Percentiles rank a stretch among this genome's conserved stretches.
phyloP scores from a whole-genome alignment of 208 protist species.

The Acanthamoeba healyi region DNA sequence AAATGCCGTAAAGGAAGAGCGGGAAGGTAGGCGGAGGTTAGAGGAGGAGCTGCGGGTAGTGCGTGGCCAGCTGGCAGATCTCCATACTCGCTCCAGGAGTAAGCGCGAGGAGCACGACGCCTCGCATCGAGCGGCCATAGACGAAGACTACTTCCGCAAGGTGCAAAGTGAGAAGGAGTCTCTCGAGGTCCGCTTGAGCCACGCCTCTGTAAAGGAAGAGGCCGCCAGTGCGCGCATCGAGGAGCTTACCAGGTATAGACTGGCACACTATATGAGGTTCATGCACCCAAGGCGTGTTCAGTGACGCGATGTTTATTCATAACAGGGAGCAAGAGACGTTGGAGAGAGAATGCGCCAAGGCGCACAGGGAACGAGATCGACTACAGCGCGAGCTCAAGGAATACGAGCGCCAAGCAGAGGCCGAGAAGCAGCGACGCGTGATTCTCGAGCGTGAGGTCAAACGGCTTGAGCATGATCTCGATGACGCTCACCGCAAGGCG shows the following conservation, averaged over 20 bases:
- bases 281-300: too few species aligned
- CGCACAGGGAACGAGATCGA: background rate
- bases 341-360: background rate
- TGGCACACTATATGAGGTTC: too few species aligned
- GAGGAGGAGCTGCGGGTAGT: constrained; percentile 17
- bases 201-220: background rate
- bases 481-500: background rate
- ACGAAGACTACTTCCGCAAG: background rate
- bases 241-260: constrained; percentile 13
- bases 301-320: too few species aligned
- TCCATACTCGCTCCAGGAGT: background rate
- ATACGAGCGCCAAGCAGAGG: background rate
- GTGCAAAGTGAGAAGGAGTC: background rate
- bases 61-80: constrained; percentile 4
- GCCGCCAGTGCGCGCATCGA: background rate
- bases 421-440: background rate
- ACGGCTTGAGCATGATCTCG: background rate
- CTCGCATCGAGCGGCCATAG: background rate
- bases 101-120: background rate
- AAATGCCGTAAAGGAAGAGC: background rate
- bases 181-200: background rate
- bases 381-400: constrained; percentile 1
- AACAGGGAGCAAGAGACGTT: background rate
- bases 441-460: constrained; percentile 4
- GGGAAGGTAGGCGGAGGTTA: background rate